phyloP scores from a whole-genome alignment of 2,329 filamentous ascomycete genomes.

The Ophiocordyceps polyrhachis-furcata region DNA sequence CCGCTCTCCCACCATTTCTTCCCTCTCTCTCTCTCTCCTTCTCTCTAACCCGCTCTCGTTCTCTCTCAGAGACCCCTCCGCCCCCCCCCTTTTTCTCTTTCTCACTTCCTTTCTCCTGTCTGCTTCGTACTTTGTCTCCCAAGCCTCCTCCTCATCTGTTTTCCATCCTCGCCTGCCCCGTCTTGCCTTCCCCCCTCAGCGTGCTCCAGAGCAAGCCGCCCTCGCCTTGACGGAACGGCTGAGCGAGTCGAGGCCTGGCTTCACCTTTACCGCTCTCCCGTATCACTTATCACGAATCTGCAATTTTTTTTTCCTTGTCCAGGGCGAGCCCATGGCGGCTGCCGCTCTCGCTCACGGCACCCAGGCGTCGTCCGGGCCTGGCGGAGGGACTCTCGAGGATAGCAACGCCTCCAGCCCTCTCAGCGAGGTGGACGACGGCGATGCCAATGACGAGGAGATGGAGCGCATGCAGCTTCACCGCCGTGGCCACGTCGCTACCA shows the following conservation, averaged over 20 bases:
- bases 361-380: slow-evolving; percentile 21
- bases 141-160: neutral
- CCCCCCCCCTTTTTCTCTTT: neutral
- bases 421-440: slow-evolving; percentile 75
- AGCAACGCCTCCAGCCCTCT: slow-evolving; percentile 75
- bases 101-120: neutral
- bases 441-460: slow-evolving; percentile 48
- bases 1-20: neutral
- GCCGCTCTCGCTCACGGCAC: slow-evolving; percentile 30
- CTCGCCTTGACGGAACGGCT: neutral
- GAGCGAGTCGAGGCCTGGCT: neutral
- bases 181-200: neutral
- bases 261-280: neutral
- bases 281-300: neutral
- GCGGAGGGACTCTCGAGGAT: slow-evolving; percentile 32
- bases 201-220: neutral
- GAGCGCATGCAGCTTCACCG: slow-evolving; percentile 35
- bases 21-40: neutral
- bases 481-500: slow-evolving; percentile 13
- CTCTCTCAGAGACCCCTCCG: neutral
- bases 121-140: neutral
- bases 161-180: neutral
- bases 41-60: neutral
- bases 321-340: slow-evolving; percentile 27
- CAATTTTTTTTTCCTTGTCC: slow-evolving; percentile 2